Evolutionary conservation across 2,329 filamentous ascomycete species (phyloP).

Genomic region (Ceratocystiopsis minuta): DNA sequence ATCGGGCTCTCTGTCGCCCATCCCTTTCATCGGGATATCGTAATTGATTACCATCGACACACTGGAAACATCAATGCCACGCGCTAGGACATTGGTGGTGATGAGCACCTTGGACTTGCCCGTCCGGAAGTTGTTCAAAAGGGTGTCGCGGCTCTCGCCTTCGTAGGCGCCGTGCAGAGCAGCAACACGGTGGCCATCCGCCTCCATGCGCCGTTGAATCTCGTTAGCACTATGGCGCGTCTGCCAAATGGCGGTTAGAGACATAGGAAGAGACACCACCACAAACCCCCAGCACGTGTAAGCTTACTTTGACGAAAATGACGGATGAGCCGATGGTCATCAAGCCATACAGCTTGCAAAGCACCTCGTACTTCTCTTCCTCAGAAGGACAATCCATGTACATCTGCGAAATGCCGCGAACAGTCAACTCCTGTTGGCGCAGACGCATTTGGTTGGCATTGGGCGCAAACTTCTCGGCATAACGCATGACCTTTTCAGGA

Average conservation of each 20-base stretch:
- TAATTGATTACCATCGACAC: slow-evolving; percentile 99
- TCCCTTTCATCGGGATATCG: slow-evolving; percentile 58
- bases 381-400: slow-evolving; percentile 84
- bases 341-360: slow-evolving; percentile 85
- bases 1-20: slow-evolving; percentile 68
- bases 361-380: slow-evolving; percentile 66
- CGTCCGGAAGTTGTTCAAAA: slow-evolving; percentile 72
- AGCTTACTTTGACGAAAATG: slow-evolving; percentile 77
- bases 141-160: slow-evolving; percentile 59
- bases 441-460: slow-evolving; percentile 75
- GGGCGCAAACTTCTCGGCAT: slow-evolving; percentile 70
- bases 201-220: slow-evolving; percentile 72
- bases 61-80: slow-evolving; percentile 79
- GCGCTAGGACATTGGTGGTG: slow-evolving; percentile 88
- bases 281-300: too few relatives aligned
- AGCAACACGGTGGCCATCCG: slow-evolving; percentile 80
- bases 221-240: slow-evolving; percentile 70
- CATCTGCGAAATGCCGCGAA: slow-evolving; percentile 94
- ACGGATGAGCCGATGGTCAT: slow-evolving; percentile 96
- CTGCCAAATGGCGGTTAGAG: slow-evolving; percentile 25
- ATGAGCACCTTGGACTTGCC: slow-evolving; percentile 91
- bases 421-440: slow-evolving; percentile 78
- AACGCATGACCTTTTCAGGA: slow-evolving; percentile 68
- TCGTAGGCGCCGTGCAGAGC: slow-evolving; percentile 81
- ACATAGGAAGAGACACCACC: too few relatives aligned